phyloP scores from a whole-genome alignment of 805 yeast species.

The Pichia deserticola region DNA sequence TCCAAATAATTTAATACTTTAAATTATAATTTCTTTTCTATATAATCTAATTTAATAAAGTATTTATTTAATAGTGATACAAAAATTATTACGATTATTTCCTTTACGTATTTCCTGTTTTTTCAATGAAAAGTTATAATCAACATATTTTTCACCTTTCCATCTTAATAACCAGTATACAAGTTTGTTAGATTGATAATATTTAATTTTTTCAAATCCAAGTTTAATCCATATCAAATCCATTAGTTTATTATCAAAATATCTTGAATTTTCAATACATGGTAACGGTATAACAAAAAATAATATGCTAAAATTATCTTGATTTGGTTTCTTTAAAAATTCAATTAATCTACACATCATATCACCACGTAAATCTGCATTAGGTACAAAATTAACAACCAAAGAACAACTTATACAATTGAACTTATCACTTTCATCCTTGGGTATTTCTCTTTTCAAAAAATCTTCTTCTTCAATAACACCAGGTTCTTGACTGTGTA shows the following conservation, averaged over 20 bases:
- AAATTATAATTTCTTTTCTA: too few species aligned
- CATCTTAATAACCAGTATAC: constrained; percentile 64
- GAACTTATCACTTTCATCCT: constrained; percentile 38
- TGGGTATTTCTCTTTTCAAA: constrained; percentile 65
- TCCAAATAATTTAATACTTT: background rate
- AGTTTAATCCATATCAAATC: constrained; percentile 32
- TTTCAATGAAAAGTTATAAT: constrained; percentile 14
- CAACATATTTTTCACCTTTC: constrained; percentile 25
- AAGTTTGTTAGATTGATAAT: constrained; percentile 60
- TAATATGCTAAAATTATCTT: constrained; percentile 30
- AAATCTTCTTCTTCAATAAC: constrained; percentile 70
- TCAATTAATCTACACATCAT: constrained; percentile 59
- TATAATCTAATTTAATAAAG: too few species aligned
- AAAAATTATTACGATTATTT: constrained; percentile 60
- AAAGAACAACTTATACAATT: constrained; percentile 73
- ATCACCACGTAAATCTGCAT: constrained; percentile 59
- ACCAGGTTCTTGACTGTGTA: constrained; percentile 68
- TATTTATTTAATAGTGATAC: constrained; percentile 29
- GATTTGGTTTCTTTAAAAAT: constrained; percentile 40
- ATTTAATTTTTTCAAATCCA: constrained; percentile 48
- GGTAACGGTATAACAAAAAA: constrained; percentile 87
- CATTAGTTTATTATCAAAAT: constrained; percentile 33
- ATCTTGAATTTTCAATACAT: constrained; percentile 77
- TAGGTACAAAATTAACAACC: constrained; percentile 84
- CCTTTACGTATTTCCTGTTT: constrained; percentile 54